These are phyloP conservation scores for Hsuehochloa calcarea DNA, from an alignment of 176 grass and related monocot species.

Conservation along the genomic window DNA sequence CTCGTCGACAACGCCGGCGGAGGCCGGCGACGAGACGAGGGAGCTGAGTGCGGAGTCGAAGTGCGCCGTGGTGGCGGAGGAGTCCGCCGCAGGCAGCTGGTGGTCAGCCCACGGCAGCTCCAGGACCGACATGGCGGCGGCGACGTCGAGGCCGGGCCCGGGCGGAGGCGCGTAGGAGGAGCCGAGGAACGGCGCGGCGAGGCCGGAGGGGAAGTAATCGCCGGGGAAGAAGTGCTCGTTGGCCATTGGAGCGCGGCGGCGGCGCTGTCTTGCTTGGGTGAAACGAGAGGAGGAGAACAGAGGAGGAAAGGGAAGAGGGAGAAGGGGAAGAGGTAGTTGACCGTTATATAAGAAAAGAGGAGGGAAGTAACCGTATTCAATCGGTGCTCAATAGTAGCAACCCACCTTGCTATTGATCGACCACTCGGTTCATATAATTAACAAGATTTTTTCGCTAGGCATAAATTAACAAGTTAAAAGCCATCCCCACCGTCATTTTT, in stretches of 20 bases:
- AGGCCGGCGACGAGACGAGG: conserved; percentile 53
- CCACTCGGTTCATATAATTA: too few relatives aligned
- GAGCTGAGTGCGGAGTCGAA: conserved; percentile 68
- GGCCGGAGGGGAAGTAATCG: not conserved
- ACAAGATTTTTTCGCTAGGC: too few relatives aligned
- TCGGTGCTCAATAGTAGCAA: too few relatives aligned
- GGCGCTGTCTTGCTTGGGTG: not conserved
- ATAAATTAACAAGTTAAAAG: too few relatives aligned
- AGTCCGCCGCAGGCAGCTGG: not conserved
- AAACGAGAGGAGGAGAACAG: not conserved
- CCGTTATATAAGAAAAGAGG: conserved; percentile 44
- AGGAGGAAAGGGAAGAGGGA: not conserved
- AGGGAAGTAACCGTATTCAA: conserved; percentile 21
- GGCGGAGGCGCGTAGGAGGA: not conserved
- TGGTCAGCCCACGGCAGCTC: not conserved
- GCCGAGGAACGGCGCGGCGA: not conserved
- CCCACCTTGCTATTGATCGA: too few relatives aligned
- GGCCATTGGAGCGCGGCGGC: conserved; percentile 9
- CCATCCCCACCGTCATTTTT: too few relatives aligned
- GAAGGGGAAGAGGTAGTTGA: conserved; percentile 33
- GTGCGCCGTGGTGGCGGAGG: conserved; percentile 19
- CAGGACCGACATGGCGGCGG: conserved; percentile 3
- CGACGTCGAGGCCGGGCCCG: not conserved
- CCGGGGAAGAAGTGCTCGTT: conserved; percentile 45
- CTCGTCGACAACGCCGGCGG: not conserved